Percentiles rank a stretch among this genome's conserved stretches.
Evolutionary conservation across 768 basidiomycete genomes (phyloP).

Genomic region (Boletus speciosus): DNA sequence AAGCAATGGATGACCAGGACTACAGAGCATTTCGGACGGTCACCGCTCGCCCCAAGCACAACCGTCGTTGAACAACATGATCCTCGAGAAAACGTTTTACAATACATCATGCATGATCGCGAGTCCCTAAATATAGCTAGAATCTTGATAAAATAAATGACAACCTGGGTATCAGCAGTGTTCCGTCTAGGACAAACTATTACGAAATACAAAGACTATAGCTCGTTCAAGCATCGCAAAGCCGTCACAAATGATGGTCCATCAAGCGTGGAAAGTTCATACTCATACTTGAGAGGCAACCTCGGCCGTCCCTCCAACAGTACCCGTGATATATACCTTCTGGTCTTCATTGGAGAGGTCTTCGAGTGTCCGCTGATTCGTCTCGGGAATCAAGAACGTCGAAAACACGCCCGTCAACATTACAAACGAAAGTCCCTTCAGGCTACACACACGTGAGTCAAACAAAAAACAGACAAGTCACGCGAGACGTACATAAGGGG

Average conservation of each 20-base stretch:
- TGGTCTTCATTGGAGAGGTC: slow-evolving; percentile 58
- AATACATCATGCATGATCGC: too few relatives aligned
- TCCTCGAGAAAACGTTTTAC: too few relatives aligned
- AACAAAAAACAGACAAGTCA: not conserved
- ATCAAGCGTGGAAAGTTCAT: not conserved
- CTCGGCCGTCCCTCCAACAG: not conserved
- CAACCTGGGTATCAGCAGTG: not conserved
- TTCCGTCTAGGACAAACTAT: too few relatives aligned
- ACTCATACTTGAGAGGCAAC: not conserved
- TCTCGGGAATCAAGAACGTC: slow-evolving; percentile 73
- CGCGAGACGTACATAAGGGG: not conserved
- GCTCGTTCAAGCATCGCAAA: not conserved
- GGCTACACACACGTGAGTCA: not conserved
- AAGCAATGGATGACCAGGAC: too few relatives aligned
- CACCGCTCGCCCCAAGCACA: too few relatives aligned
- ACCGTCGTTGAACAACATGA: too few relatives aligned
- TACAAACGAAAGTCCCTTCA: slow-evolving; percentile 75
- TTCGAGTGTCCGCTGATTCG: slow-evolving; percentile 58
- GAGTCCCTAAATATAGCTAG: too few relatives aligned
- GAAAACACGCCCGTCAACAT: slow-evolving; percentile 81
- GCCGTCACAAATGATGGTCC: not conserved
- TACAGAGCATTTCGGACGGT: too few relatives aligned
- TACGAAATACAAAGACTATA: too few relatives aligned
- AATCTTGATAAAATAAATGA: not conserved
- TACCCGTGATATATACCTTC: not conserved